Conservation (phyloP, 257 asterid genomes). For the Fraxinus cuspidata region DNA sequence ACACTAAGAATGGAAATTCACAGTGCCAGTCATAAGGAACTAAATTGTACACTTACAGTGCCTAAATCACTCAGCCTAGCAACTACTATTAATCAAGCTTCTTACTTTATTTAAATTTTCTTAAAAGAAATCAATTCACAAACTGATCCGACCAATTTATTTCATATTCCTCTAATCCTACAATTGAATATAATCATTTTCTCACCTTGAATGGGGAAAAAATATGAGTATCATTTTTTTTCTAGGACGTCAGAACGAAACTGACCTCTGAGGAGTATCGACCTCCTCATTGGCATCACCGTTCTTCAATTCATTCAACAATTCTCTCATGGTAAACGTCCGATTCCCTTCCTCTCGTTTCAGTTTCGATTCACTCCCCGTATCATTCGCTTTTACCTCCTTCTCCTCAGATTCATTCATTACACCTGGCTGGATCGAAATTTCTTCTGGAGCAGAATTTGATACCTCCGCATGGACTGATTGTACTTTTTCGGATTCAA, state of each 20-base stretch:
- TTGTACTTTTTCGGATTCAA: slow-evolving; percentile 36
- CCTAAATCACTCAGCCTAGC: neutral
- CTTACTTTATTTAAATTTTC: neutral
- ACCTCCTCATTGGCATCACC: slow-evolving; percentile 58
- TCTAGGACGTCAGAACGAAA: slow-evolving; percentile 12
- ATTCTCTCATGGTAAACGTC: slow-evolving; percentile 93
- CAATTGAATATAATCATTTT: neutral
- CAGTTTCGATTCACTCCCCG: slow-evolving; percentile 43
- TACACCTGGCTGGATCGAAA: slow-evolving; percentile 37
- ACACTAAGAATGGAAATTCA: neutral
- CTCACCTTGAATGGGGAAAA: slow-evolving; percentile 14
- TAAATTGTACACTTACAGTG: neutral
- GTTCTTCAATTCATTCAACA: slow-evolving; percentile 83
- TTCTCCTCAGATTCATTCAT: slow-evolving; percentile 31
- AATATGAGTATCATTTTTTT: neutral
- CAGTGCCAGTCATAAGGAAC: neutral
- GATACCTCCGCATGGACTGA: slow-evolving; percentile 39
- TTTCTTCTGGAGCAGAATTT: slow-evolving; percentile 34
- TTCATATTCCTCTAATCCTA: neutral
- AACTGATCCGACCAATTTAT: neutral
- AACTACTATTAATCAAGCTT: neutral
- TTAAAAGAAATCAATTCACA: neutral
- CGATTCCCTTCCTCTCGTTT: slow-evolving; percentile 61
- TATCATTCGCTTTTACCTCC: slow-evolving; percentile 32
- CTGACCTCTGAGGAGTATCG: slow-evolving; percentile 76